phyloP scores from a whole-genome alignment of 2,329 filamentous ascomycete genomes.

The Samsoniella hepiali region DNA sequence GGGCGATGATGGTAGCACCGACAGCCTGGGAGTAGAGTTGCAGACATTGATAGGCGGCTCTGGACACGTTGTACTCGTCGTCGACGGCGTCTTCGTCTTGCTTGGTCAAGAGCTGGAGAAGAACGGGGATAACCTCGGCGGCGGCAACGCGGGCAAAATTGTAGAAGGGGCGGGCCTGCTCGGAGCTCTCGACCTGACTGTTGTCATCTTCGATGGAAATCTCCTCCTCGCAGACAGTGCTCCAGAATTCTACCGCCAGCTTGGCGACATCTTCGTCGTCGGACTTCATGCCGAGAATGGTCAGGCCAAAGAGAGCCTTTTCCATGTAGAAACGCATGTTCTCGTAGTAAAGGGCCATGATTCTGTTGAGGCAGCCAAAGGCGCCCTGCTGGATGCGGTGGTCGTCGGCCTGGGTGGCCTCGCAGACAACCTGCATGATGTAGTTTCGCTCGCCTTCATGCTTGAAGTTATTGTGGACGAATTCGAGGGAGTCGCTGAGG shows the following conservation, averaged over 20 bases:
- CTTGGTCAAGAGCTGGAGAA: slow-evolving; percentile 85
- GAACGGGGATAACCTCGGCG: slow-evolving; percentile 88
- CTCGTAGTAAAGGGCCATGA: slow-evolving; percentile 98
- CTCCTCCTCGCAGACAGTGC: slow-evolving; percentile 99
- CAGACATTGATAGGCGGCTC: slow-evolving; percentile 93
- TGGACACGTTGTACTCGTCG: slow-evolving; percentile 95
- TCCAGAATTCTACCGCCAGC: slow-evolving; percentile 98
- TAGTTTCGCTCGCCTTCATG: slow-evolving; percentile 99
- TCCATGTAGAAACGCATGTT: slow-evolving; percentile 99
- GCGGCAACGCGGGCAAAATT: slow-evolving; percentile 94
- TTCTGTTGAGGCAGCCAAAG: slow-evolving; percentile 95
- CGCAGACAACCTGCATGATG: slow-evolving; percentile 99
- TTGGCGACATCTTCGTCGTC: slow-evolving; percentile 97
- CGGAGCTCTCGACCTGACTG: slow-evolving; percentile 66
- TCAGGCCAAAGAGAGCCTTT: slow-evolving; percentile 96
- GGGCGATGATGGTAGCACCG: slow-evolving; percentile 75
- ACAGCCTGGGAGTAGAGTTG: slow-evolving; percentile 95
- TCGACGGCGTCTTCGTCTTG: slow-evolving; percentile 96
- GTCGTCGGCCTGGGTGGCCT: slow-evolving; percentile 93
- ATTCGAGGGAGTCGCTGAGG: slow-evolving; percentile 93
- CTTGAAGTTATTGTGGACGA: slow-evolving; percentile 97
- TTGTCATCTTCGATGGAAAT: slow-evolving; percentile 98
- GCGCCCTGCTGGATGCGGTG: slow-evolving; percentile 89
- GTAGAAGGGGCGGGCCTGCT: slow-evolving; percentile 87
- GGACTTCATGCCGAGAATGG: slow-evolving; percentile 97